phyloP scores from a whole-genome alignment of 108 stramenopile genomes.

The Fragilariopsis cylindrus region DNA sequence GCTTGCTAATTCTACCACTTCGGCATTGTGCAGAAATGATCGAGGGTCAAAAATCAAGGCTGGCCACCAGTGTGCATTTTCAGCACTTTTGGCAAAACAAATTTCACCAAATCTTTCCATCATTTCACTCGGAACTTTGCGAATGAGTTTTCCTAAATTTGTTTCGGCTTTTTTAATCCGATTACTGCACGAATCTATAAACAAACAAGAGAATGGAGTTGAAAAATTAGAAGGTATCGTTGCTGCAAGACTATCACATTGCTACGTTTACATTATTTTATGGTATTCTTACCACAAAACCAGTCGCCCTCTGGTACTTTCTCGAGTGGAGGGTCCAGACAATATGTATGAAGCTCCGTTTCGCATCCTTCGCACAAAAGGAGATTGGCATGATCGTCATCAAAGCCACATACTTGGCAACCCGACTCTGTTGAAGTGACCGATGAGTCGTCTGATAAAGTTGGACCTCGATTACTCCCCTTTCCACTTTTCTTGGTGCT shows the following conservation, averaged over 20 bases:
- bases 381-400: constrained; percentile 69
- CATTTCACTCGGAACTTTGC: constrained; percentile 48
- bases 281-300: constrained; percentile 63
- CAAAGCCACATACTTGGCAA: constrained; percentile 55
- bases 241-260: background rate
- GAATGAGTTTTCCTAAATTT: background rate
- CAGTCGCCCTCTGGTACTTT: constrained; percentile 68
- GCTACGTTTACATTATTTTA: background rate
- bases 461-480: background rate
- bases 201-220: background rate
- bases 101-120: constrained; percentile 74
- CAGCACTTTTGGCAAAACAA: constrained; percentile 56
- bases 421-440: constrained; percentile 25
- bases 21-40: constrained; percentile 45
- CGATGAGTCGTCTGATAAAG: constrained; percentile 3
- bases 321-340: constrained; percentile 56
- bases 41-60: constrained; percentile 52
- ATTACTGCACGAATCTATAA: constrained; percentile 1
- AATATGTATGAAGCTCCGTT: constrained; percentile 74
- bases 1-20: constrained; percentile 55
- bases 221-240: too few relatives aligned
- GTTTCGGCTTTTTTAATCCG: constrained; percentile 2
- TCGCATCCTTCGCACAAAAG: constrained; percentile 74
- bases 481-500: background rate
- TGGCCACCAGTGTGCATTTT: constrained; percentile 59